Conservation (phyloP, 1,284 basidiomycete genomes). For the Trichosporon sp. region DNA sequence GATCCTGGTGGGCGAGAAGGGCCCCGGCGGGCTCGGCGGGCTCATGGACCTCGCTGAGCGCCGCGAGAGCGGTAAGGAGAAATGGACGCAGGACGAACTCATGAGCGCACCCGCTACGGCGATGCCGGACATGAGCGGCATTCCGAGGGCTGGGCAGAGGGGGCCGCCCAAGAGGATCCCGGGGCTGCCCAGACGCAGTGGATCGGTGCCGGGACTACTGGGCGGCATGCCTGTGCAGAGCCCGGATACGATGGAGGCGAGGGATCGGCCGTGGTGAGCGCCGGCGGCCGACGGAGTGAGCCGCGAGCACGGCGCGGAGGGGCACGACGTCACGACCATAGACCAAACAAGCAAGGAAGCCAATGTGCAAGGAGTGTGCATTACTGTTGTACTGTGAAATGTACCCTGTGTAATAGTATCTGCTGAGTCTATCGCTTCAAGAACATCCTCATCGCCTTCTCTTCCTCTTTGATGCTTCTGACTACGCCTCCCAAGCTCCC, state of each 20-base stretch:
- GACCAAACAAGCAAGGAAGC: background rate
- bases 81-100: background rate
- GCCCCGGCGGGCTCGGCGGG: background rate
- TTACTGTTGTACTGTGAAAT: background rate
- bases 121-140: background rate
- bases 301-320: too few relatives aligned
- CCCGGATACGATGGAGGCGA: background rate
- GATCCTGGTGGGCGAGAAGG: background rate
- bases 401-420: background rate
- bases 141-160: background rate
- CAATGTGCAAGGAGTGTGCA: background rate
- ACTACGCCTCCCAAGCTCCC: too few relatives aligned
- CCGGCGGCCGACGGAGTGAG: too few relatives aligned
- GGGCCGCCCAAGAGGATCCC: background rate
- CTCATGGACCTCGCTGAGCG: too few relatives aligned
- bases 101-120: background rate
- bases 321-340: background rate
- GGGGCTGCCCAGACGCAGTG: background rate
- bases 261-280: constrained; percentile 7
- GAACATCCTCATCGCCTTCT: too few relatives aligned
- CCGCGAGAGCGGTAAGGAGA: background rate
- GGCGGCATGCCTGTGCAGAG: background rate
- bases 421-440: background rate
- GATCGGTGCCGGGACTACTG: background rate
- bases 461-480: too few relatives aligned